phyloP scores from a whole-genome alignment of 192 early-diverging fungal species.

The Coemansia asiatica region DNA sequence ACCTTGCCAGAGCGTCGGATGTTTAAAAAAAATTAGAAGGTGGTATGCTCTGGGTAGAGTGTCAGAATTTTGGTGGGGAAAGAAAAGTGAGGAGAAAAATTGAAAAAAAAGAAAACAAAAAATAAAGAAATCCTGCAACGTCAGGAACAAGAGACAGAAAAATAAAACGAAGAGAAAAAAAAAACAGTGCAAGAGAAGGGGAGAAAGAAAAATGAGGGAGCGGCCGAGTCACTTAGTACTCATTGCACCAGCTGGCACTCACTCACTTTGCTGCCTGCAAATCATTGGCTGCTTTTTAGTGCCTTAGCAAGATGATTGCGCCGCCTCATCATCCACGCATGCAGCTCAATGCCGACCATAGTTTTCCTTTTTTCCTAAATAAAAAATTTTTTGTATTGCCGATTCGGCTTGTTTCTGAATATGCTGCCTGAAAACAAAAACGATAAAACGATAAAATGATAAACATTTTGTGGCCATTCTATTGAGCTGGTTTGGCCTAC shows the following conservation, averaged over 20 bases:
- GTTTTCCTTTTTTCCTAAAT: background rate
- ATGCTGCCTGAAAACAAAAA: background rate
- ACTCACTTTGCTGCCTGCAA: slow-evolving; percentile 6
- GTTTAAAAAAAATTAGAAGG: background rate
- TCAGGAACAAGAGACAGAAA: slow-evolving; percentile 5
- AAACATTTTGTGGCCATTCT: too few relatives aligned
- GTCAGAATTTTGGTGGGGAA: background rate
- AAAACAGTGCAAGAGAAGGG: slow-evolving; percentile 1
- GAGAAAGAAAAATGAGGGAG: slow-evolving; percentile 6
- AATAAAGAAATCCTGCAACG: slow-evolving; percentile 2
- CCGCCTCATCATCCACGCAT: background rate
- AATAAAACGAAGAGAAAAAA: background rate
- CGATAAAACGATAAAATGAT: too few relatives aligned
- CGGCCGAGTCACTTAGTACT: slow-evolving; percentile 27
- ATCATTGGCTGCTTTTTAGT: slow-evolving; percentile 15
- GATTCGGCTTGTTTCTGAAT: background rate
- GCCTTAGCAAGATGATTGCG: background rate
- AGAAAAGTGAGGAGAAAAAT: slow-evolving; percentile 7
- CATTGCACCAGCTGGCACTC: slow-evolving; percentile 2
- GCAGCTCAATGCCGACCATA: background rate
- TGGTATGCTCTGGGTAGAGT: background rate
- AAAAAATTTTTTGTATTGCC: background rate
- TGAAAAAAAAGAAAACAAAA: slow-evolving; percentile 8
- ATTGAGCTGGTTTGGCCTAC: too few relatives aligned
- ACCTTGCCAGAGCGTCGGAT: background rate